phyloP scores from a whole-genome alignment of 2,329 filamentous ascomycete genomes.

The Aspergillus texensis region DNA sequence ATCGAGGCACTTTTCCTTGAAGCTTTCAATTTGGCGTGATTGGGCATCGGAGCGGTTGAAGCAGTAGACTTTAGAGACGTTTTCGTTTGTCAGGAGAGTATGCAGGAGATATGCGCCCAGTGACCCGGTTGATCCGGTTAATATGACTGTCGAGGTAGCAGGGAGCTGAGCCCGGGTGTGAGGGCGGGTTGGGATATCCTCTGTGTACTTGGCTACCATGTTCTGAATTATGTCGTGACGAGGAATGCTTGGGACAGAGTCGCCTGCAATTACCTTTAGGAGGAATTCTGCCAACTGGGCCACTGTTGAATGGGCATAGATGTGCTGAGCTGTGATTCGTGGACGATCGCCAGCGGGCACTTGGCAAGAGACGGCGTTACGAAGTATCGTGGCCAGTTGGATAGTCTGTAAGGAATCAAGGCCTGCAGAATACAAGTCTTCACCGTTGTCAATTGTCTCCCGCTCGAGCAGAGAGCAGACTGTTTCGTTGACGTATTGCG shows the following conservation, averaged over 20 bases:
- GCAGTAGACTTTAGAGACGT: conserved; percentile 48
- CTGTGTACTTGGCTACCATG: conserved; percentile 8
- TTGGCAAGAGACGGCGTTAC: neutral
- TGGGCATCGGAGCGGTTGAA: conserved; percentile 52
- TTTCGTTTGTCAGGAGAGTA: conserved; percentile 32
- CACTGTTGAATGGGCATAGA: conserved; percentile 10
- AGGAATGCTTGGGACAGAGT: neutral
- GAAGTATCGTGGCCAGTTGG: conserved; percentile 20
- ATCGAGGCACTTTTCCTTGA: conserved; percentile 40
- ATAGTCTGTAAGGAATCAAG: conserved; percentile 34
- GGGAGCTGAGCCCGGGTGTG: neutral
- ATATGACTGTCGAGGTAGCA: conserved; percentile 5
- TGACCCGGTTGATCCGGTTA: conserved; percentile 25
- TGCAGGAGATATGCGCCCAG: conserved; percentile 42
- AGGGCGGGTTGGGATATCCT: neutral
- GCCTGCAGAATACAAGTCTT: conserved; percentile 27
- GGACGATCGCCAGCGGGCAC: neutral
- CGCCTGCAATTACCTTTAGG: neutral
- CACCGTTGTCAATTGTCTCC: conserved; percentile 11
- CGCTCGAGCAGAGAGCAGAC: conserved; percentile 17
- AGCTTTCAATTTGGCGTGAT: conserved; percentile 41
- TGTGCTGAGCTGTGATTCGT: conserved; percentile 7
- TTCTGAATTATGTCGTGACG: conserved; percentile 6
- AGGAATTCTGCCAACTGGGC: conserved; percentile 5
- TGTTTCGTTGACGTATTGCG: conserved; percentile 11